Conservation (phyloP, 1,284 basidiomycete species). For the Coniophora puteana region DNA sequence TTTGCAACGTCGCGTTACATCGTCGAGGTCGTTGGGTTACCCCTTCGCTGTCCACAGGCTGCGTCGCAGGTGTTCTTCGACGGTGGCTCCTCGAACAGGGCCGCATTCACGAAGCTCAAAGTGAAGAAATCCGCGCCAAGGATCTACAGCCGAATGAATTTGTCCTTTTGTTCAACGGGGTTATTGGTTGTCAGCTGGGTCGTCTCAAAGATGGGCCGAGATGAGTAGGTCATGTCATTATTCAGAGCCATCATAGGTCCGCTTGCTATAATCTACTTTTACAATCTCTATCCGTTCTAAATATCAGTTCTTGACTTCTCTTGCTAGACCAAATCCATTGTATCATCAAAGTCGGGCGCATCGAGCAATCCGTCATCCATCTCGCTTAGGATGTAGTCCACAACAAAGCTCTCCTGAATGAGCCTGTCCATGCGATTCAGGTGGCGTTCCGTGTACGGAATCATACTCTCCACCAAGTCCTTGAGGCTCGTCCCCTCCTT, state of each 20-base stretch:
- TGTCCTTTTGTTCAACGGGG: conserved; percentile 67
- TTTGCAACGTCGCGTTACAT: conserved; percentile 67
- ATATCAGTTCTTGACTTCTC: too few relatives aligned
- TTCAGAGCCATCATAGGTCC: too few relatives aligned
- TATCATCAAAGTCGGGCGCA: conserved; percentile 36
- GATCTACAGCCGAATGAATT: conserved; percentile 52
- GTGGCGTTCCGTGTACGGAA: conserved; percentile 95
- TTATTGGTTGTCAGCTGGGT: conserved; percentile 62
- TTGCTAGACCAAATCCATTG: conserved; percentile 41
- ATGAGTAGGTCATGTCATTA: conserved; percentile 11
- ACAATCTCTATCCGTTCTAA: too few relatives aligned
- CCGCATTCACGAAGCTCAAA: conserved; percentile 44
- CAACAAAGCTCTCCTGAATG: conserved; percentile 89
- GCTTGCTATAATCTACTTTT: too few relatives aligned
- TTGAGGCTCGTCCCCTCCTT: conserved; percentile 43
- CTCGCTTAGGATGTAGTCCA: conserved; percentile 89
- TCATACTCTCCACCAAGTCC: conserved; percentile 80
- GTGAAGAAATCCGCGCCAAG: conserved; percentile 37
- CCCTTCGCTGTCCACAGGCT: conserved; percentile 54
- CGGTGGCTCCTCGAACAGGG: conserved; percentile 60
- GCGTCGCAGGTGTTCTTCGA: conserved; percentile 65
- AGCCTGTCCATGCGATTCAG: conserved; percentile 81
- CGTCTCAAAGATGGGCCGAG: conserved; percentile 14
- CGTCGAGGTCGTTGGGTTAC: conserved; percentile 59
- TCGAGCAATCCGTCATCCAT: conserved; percentile 83